Evolutionary conservation across 345 rosid genomes (phyloP).

Genomic region (Zanthoxylum bungeanum): DNA sequence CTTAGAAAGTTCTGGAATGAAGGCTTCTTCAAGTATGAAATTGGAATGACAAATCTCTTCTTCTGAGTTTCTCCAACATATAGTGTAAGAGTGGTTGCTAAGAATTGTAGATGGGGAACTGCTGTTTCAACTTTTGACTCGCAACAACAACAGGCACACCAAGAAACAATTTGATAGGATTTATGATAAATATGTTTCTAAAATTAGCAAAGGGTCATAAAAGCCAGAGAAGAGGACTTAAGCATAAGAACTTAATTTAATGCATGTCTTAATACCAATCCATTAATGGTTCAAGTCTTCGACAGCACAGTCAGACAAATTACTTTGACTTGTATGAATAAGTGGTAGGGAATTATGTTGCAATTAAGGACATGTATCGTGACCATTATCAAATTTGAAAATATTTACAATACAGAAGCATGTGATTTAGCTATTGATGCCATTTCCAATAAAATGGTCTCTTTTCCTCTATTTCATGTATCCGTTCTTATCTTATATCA

Average conservation of each 20-base stretch:
- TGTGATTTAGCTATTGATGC: background rate
- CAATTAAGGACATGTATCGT: background rate
- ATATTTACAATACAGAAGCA: background rate
- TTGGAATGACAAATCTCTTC: constrained; percentile 38
- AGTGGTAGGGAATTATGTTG: background rate
- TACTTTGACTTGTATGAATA: no score
- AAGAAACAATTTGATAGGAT: no score
- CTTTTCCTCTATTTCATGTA: background rate
- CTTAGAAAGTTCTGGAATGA: constrained; percentile 33
- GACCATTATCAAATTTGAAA: constrained; percentile 2
- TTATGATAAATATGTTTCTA: no score
- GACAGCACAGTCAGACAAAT: background rate
- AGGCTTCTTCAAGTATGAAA: constrained; percentile 34
- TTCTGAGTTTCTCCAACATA: constrained; percentile 35
- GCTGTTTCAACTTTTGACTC: no score
- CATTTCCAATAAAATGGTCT: background rate
- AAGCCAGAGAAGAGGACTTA: no score
- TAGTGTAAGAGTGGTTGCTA: constrained; percentile 38
- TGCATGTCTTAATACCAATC: no score
- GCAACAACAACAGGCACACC: no score
- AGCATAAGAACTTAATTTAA: no score
- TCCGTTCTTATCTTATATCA: no score
- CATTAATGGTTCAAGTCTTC: no score
- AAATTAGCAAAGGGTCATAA: no score
- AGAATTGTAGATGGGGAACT: no score